Conservation (phyloP, 139 green algal genomes). For the Asterochloris erici region DNA sequence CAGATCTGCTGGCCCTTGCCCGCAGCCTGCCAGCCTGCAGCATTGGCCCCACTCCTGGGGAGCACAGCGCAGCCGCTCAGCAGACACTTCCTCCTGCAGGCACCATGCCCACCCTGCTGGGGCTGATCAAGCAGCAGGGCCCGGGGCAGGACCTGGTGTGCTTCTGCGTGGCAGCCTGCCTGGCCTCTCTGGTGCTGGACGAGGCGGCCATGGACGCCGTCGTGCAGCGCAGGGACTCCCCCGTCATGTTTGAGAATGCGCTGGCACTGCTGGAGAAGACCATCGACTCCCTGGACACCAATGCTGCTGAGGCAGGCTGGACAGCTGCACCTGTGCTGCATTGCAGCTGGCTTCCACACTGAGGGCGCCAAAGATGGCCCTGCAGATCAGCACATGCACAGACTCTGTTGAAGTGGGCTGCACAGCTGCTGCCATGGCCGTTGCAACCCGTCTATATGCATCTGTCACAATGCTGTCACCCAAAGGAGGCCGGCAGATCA, state of each 20-base stretch:
- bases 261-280: slow-evolving; percentile 41
- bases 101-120: slow-evolving; percentile 2
- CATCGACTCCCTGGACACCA: slow-evolving; percentile 36
- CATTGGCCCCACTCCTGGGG: too few relatives aligned
- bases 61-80: too few relatives aligned
- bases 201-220: slow-evolving; percentile 59
- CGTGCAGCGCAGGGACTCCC: slow-evolving; percentile 29
- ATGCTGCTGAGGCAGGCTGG: slow-evolving; percentile 12
- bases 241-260: slow-evolving; percentile 25
- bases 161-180: slow-evolving; percentile 63
- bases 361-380: too few relatives aligned
- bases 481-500: too few relatives aligned
- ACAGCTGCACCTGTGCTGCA: not conserved
- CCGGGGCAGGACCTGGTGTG: slow-evolving; percentile 45
- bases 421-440: too few relatives aligned
- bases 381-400: too few relatives aligned
- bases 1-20: too few relatives aligned
- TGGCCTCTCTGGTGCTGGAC: slow-evolving; percentile 76
- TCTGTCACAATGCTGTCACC: too few relatives aligned
- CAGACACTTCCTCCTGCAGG: not conserved
- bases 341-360: not conserved
- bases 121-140: slow-evolving; percentile 16
- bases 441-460: too few relatives aligned
- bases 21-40: too few relatives aligned
- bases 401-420: too few relatives aligned